Conservation (phyloP, 2,329 filamentous ascomycete genomes). For the Sordariomycetes sp. region DNA sequence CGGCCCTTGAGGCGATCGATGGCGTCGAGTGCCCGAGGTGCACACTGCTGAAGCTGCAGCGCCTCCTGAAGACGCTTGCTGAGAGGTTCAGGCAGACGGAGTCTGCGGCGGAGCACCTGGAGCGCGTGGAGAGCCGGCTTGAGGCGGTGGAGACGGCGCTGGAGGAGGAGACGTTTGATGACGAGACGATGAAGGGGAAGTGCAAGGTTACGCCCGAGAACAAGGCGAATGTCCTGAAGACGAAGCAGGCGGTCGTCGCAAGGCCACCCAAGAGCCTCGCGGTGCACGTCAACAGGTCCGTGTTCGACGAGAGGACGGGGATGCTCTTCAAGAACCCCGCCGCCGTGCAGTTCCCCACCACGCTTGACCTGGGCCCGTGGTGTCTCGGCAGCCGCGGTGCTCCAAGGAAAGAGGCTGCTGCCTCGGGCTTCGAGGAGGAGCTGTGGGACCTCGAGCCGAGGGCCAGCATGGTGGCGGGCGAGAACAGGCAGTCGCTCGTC, state of each 20-base stretch:
- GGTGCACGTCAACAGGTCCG: constrained; percentile 83
- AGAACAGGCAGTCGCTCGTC: constrained; percentile 35
- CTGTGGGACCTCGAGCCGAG: constrained; percentile 60
- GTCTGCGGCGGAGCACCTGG: constrained; percentile 29
- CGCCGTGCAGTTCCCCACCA: constrained; percentile 62
- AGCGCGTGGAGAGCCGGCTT: constrained; percentile 45
- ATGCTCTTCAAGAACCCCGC: constrained; percentile 76
- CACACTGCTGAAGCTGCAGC: constrained; percentile 55
- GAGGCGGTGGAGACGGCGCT: constrained; percentile 59
- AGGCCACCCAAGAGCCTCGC: constrained; percentile 71
- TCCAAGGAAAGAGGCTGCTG: neutral
- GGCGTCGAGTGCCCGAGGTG: constrained; percentile 90
- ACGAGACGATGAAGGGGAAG: constrained; percentile 49
- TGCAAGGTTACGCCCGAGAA: constrained; percentile 58
- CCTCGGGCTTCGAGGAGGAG: constrained; percentile 31
- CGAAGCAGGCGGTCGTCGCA: constrained; percentile 78
- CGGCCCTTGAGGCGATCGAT: constrained; percentile 72
- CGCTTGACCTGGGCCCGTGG: constrained; percentile 74
- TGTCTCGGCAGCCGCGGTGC: constrained; percentile 51
- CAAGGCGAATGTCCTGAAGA: constrained; percentile 71
- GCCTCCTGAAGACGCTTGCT: constrained; percentile 33
- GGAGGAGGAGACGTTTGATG: constrained; percentile 70
- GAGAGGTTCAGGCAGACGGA: constrained; percentile 1
- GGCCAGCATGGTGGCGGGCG: constrained; percentile 61
- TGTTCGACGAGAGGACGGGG: constrained; percentile 78